Evolutionary conservation across 495 filamentous ascomycete genomes (phyloP).

Genomic region (Talaromyces adpressus): DNA sequence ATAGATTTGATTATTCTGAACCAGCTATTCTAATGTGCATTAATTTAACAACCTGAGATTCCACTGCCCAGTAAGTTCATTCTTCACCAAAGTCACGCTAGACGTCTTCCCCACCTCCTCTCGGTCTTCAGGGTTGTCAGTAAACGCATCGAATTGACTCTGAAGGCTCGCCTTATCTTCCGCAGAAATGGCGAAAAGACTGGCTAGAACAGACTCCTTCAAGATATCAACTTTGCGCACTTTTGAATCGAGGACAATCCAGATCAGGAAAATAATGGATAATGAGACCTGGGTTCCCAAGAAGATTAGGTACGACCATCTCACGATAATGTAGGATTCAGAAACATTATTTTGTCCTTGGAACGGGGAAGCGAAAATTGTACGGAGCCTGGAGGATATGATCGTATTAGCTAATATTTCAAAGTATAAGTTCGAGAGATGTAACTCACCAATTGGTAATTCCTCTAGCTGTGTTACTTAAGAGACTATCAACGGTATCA

Average conservation of each 20-base stretch:
- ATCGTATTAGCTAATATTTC: background rate
- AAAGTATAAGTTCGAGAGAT: background rate
- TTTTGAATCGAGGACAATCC: conserved; percentile 2
- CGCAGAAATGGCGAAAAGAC: background rate
- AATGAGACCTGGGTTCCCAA: background rate
- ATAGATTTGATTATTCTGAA: too few relatives aligned
- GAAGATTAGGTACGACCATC: conserved; percentile 1
- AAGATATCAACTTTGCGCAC: conserved; percentile 2
- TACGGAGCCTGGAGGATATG: background rate
- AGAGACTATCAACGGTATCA: background rate
- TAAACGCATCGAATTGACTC: background rate
- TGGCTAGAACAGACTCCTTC: conserved; percentile 2
- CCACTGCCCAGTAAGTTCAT: background rate
- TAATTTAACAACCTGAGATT: background rate
- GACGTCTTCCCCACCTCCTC: background rate
- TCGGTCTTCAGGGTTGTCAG: too few relatives aligned
- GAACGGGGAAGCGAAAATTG: conserved; percentile 1
- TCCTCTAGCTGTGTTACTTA: background rate
- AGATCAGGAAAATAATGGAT: conserved; percentile 1
- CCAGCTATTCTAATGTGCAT: background rate
- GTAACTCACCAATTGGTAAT: conserved; percentile 2
- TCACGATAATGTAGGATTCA: background rate
- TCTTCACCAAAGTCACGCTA: background rate
- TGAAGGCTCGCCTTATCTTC: background rate
- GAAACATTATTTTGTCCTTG: background rate